Evolutionary conservation across 345 rosid species (phyloP).

Genomic region (Odontarrhena argentea): DNA sequence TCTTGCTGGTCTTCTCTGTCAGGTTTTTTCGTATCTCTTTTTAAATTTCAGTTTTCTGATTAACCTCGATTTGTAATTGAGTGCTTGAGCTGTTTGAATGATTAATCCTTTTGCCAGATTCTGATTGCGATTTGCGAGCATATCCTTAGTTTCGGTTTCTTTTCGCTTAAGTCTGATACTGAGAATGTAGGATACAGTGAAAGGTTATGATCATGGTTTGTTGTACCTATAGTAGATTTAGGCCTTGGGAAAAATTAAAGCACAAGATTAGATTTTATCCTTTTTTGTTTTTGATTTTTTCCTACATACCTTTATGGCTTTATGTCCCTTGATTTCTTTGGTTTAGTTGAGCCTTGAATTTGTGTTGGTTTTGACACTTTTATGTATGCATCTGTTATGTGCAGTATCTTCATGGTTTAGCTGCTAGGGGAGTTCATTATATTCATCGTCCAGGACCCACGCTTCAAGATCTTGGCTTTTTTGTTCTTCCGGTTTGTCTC

Average conservation of each 20-base stretch:
- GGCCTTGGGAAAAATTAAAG: conserved; percentile 13
- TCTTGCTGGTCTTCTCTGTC: conserved; percentile 83
- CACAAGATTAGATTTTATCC: conserved; percentile 36
- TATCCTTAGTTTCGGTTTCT: neutral
- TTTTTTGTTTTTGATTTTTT: neutral
- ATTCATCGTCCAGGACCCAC: conserved; percentile 85
- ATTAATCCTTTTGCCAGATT: neutral
- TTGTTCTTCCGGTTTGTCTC: conserved; percentile 77
- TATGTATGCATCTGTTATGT: conserved; percentile 7
- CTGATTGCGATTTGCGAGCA: conserved; percentile 9
- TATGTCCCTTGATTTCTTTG: conserved; percentile 13
- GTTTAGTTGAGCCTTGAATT: neutral
- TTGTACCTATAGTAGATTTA: conserved; percentile 27
- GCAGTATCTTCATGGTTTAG: conserved; percentile 89
- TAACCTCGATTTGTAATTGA: conserved; percentile 12
- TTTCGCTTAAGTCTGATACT: conserved; percentile 8
- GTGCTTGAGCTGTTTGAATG: conserved; percentile 8
- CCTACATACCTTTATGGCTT: conserved; percentile 9
- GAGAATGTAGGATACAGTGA: conserved; percentile 43
- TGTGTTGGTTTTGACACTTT: neutral
- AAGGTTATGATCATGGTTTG: conserved; percentile 44
- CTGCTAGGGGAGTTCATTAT: conserved; percentile 96
- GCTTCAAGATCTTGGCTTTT: conserved; percentile 85
- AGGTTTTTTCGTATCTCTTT: conserved; percentile 50
- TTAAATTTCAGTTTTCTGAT: neutral